These are phyloP conservation scores for Nadsonia fulvescens DNA, from an alignment of 805 yeast species.

Conservation along the genomic window DNA sequence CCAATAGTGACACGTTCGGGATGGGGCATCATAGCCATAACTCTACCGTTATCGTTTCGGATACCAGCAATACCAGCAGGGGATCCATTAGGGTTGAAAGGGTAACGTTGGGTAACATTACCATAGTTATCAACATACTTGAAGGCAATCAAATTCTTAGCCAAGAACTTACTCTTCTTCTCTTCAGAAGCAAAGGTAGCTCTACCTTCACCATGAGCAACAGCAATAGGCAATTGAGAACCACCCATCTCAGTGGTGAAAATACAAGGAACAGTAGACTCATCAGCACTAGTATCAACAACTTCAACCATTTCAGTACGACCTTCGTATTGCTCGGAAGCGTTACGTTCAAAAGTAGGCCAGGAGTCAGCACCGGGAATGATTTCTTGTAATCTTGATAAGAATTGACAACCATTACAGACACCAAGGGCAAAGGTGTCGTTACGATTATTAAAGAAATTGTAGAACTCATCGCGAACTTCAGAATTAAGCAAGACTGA, in stretches of 20 bases:
- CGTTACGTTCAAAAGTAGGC: constrained; percentile 89
- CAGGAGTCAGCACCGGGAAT: constrained; percentile 90
- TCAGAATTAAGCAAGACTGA: constrained; percentile 72
- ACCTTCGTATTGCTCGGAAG: constrained; percentile 90
- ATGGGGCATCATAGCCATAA: constrained; percentile 97
- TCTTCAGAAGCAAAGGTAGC: constrained; percentile 44
- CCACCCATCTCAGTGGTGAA: constrained; percentile 85
- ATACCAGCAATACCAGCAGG: constrained; percentile 88
- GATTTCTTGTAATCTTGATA: constrained; percentile 65
- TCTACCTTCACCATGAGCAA: constrained; percentile 97
- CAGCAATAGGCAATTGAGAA: constrained; percentile 88
- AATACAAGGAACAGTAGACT: constrained; percentile 26
- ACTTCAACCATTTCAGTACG: constrained; percentile 82
- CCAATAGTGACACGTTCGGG: constrained; percentile 87
- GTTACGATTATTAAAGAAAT: constrained; percentile 67
- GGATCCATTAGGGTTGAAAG: constrained; percentile 94
- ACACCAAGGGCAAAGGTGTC: constrained; percentile 97
- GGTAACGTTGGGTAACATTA: constrained; percentile 60
- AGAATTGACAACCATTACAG: constrained; percentile 96
- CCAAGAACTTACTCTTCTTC: constrained; percentile 30
- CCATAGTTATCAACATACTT: constrained; percentile 89
- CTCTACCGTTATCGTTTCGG: constrained; percentile 80
- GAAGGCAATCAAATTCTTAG: constrained; percentile 36
- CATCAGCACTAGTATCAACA: constrained; percentile 30
- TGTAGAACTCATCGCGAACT: constrained; percentile 57